Evolutionary conservation across 208 protist genomes (phyloP).

Genomic region (Strigomonas oncopelti): DNA sequence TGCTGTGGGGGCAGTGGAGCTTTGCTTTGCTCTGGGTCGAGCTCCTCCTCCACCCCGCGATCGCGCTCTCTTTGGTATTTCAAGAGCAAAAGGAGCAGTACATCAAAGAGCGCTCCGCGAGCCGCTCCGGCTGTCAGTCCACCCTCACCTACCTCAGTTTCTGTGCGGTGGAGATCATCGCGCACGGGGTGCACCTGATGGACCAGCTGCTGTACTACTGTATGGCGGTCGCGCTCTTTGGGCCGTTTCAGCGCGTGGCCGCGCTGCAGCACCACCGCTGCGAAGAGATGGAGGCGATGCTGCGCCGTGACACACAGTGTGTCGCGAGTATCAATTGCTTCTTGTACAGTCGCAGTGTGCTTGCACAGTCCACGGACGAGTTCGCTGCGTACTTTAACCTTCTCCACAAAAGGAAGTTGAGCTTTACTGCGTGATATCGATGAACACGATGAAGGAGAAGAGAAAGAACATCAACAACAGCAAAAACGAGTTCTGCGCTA

Average conservation of each 20-base stretch:
- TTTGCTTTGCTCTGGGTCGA: neutral
- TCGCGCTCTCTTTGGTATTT: neutral
- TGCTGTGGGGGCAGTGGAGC: neutral
- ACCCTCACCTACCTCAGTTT: neutral
- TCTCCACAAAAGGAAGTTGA: slow-evolving; percentile 25
- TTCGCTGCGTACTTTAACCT: slow-evolving; percentile 55
- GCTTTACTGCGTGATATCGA: no score
- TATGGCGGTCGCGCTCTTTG: slow-evolving; percentile 75
- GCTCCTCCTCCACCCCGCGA: neutral
- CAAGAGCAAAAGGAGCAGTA: slow-evolving; percentile 1
- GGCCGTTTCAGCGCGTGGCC: slow-evolving; percentile 45
- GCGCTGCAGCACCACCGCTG: slow-evolving; percentile 29
- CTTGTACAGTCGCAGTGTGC: slow-evolving; percentile 43
- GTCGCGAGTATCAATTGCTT: slow-evolving; percentile 52
- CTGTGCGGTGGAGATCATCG: neutral
- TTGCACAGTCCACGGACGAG: slow-evolving; percentile 33
- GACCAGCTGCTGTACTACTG: slow-evolving; percentile 38
- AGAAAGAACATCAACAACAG: no score
- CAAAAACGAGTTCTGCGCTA: no score
- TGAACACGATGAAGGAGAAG: no score
- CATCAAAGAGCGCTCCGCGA: neutral
- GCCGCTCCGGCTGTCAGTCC: neutral
- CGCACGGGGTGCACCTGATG: neutral
- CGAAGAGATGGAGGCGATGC: slow-evolving; percentile 29
- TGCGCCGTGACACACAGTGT: slow-evolving; percentile 47